A percentile compares a stretch with the other conserved stretches of the same genome.
These are phyloP conservation scores for Litsea cubeba DNA, from an alignment of 164 flowering plant genomes.

Conservation along the genomic window DNA sequence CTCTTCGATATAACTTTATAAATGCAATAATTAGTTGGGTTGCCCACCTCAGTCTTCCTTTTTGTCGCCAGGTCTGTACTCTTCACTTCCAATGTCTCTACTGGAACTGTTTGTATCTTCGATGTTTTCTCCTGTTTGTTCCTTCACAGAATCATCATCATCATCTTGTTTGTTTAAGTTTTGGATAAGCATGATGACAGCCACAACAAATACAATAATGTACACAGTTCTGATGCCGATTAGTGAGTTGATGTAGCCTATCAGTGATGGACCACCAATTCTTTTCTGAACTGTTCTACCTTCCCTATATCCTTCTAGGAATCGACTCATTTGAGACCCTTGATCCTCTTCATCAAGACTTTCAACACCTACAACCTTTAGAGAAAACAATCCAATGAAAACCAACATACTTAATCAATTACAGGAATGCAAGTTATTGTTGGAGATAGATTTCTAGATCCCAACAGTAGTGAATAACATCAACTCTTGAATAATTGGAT, in stretches of 20 bases:
- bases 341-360: slow-evolving; percentile 59
- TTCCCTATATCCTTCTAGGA: slow-evolving; percentile 73
- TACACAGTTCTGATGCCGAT: slow-evolving; percentile 43
- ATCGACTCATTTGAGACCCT: slow-evolving; percentile 59
- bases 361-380: slow-evolving; percentile 60
- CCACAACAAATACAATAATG: slow-evolving; percentile 56
- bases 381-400: not conserved
- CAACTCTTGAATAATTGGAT: not conserved
- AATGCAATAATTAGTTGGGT: not conserved
- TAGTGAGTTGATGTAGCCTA: slow-evolving; percentile 58
- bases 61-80: slow-evolving; percentile 30
- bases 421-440: not conserved
- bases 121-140: slow-evolving; percentile 20
- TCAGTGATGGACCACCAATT: slow-evolving; percentile 52
- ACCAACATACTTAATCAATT: not conserved
- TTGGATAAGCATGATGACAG: slow-evolving; percentile 46
- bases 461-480: not conserved
- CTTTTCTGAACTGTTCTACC: slow-evolving; percentile 50
- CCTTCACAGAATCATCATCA: slow-evolving; percentile 32
- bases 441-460: too few species aligned
- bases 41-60: slow-evolving; percentile 54
- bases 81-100: slow-evolving; percentile 22
- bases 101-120: slow-evolving; percentile 26
- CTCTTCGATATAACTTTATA: not conserved
- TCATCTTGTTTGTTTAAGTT: slow-evolving; percentile 34